phyloP scores from a whole-genome alignment of 139 green algal genomes.

The Mychonastes homosphaera region DNA sequence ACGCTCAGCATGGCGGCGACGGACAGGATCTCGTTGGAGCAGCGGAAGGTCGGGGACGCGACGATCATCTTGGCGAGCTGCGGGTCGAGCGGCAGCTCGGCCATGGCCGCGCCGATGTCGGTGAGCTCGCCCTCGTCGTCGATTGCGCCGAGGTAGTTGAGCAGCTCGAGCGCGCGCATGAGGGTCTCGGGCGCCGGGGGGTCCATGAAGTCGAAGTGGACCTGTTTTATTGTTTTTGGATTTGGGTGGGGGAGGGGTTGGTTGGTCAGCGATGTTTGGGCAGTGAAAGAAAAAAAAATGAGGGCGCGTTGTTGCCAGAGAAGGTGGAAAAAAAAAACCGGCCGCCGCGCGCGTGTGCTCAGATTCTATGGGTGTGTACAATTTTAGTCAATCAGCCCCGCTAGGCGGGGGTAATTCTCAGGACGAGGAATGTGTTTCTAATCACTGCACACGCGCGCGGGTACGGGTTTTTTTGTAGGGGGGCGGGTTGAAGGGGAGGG shows the following conservation, averaged over 20 bases:
- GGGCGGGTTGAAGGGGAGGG: not conserved
- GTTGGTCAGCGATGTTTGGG: not conserved
- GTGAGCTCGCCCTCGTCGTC: constrained; percentile 97
- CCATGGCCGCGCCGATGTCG: constrained; percentile 81
- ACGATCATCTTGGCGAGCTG: constrained; percentile 98
- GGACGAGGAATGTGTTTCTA: constrained; percentile 66
- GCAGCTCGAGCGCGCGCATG: constrained; percentile 96
- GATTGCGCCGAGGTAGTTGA: constrained; percentile 98
- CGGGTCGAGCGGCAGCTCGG: constrained; percentile 95
- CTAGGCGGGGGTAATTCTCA: constrained; percentile 23
- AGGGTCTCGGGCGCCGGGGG: constrained; percentile 96
- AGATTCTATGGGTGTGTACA: constrained; percentile 63
- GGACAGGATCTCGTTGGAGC: constrained; percentile 94
- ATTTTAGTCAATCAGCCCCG: not conserved
- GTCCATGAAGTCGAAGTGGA: constrained; percentile 99
- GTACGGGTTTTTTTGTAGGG: not conserved
- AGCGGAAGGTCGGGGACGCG: constrained; percentile 78
- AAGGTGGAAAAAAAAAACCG: not conserved
- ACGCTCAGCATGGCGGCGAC: constrained; percentile 93
- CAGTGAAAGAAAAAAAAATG: constrained; percentile 16
- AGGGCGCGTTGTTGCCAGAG: not conserved
- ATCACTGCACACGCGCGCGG: not conserved
- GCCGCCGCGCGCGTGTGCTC: constrained; percentile 19
- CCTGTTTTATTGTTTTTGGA: constrained; percentile 33
- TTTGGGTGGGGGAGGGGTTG: not conserved